Percentiles rank a stretch among this genome's conserved stretches.
These are phyloP conservation scores for Aquilaria agallochum DNA, from an alignment of 441 rosid genomes.

Conservation along the genomic window DNA sequence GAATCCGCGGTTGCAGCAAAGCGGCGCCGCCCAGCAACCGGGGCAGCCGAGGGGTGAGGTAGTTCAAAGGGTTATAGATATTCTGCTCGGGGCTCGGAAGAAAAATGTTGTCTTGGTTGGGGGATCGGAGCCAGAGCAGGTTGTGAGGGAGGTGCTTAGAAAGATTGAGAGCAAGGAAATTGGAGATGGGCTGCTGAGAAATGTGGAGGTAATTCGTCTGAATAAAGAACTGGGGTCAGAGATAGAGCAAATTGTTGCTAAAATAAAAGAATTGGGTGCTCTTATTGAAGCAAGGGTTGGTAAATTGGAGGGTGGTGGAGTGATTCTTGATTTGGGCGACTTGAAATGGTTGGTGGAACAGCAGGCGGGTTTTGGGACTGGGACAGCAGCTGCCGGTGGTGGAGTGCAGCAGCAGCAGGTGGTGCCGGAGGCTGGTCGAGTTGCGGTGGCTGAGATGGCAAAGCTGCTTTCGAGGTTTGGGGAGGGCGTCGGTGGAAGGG, in stretches of 20 bases:
- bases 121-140: conserved; percentile 63
- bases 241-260: conserved; percentile 36
- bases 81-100: conserved; percentile 55
- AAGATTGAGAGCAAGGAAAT: conserved; percentile 60
- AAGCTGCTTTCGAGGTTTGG: conserved; percentile 47
- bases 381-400: conserved; percentile 9
- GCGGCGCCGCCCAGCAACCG: conserved; percentile 21
- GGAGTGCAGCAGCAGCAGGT: conserved; percentile 40
- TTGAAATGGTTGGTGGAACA: conserved; percentile 87
- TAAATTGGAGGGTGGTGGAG: conserved; percentile 44
- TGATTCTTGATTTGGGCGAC: conserved; percentile 83
- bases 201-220: conserved; percentile 55
- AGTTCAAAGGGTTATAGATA: conserved; percentile 59
- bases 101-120: conserved; percentile 93
- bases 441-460: conserved; percentile 61
- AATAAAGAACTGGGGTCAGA: conserved; percentile 53
- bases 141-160: conserved; percentile 64
- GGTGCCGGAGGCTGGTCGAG: conserved; percentile 41
- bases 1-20: conserved; percentile 75
- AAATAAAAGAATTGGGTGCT: conserved; percentile 49
- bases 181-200: conserved; percentile 49
- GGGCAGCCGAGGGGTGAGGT: conserved; percentile 58
- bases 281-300: conserved; percentile 44
- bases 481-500: conserved; percentile 29
- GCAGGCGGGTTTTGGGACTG: conserved; percentile 27